A percentile compares a stretch with the other conserved stretches of the same genome.
Evolutionary conservation across 768 basidiomycete genomes (phyloP).

Genomic region (Suillus bovinus): DNA sequence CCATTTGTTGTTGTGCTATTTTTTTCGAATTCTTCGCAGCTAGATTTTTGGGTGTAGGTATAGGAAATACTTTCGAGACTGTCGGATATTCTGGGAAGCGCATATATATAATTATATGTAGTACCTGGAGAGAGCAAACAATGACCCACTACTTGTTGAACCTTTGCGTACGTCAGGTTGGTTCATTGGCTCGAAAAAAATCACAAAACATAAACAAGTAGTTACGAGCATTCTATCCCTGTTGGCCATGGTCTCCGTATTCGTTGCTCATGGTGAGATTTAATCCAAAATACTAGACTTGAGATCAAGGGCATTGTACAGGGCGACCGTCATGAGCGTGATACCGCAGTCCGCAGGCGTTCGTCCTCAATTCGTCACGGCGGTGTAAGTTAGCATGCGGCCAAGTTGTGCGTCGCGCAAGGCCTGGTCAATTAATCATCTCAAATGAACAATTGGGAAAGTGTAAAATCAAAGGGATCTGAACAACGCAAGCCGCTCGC

Average conservation of each 20-base stretch:
- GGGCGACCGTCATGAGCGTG: neutral
- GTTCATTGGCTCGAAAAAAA: neutral
- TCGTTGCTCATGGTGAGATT: constrained; percentile 7
- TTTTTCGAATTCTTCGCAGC: neutral
- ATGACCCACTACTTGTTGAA: neutral
- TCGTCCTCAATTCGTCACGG: neutral
- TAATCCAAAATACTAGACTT: neutral
- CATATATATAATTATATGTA: neutral
- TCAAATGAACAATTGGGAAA: neutral
- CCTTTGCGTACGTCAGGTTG: neutral
- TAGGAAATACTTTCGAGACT: neutral
- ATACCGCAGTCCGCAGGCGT: neutral
- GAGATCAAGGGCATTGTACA: neutral
- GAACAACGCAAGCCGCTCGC: neutral
- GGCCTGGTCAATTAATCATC: neutral
- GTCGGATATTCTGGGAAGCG: neutral
- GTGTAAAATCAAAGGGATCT: neutral
- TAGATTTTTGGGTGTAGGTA: neutral
- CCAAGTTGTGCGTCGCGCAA: neutral
- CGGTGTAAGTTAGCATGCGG: neutral
- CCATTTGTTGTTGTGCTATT: neutral
- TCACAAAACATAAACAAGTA: neutral
- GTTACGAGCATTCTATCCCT: constrained; percentile 3
- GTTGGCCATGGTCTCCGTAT: neutral
- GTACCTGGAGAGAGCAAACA: neutral